Conservation (phyloP, 2,329 filamentous ascomycete species). For the Rosellinia necatrix region DNA sequence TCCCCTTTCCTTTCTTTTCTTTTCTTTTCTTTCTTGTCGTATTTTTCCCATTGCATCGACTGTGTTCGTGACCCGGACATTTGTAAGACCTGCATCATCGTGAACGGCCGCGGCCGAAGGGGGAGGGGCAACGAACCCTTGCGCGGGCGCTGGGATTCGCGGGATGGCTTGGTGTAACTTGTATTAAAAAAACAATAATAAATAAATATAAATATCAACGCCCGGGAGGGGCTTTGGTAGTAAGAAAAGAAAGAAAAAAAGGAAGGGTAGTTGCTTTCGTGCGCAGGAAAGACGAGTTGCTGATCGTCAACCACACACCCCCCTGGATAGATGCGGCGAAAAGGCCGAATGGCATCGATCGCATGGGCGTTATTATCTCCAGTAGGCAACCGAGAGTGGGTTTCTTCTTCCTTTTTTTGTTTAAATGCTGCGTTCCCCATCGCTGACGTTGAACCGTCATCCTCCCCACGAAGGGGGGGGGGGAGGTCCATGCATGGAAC, state of each 20-base stretch:
- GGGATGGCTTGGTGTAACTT: conserved; percentile 12
- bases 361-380: conserved; percentile 14
- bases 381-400: conserved; percentile 24
- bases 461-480: conserved; percentile 16
- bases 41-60: too few relatives aligned
- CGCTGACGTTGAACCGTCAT: conserved; percentile 21
- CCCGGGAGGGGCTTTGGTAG: conserved; percentile 3
- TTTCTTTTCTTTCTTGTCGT: too few relatives aligned
- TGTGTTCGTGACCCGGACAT: conserved; percentile 4
- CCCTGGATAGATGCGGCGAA: conserved; percentile 9
- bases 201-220: not conserved
- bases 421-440: conserved; percentile 23
- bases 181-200: too few relatives aligned
- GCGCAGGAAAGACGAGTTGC: not conserved
- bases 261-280: conserved; percentile 3
- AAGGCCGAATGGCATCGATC: conserved; percentile 7
- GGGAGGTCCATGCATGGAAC: conserved; percentile 22
- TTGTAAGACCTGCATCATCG: conserved; percentile 16
- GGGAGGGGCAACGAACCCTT: conserved; percentile 10
- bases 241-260: not conserved
- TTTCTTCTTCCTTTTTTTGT: too few relatives aligned
- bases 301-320: too few relatives aligned
- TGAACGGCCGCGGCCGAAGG: too few relatives aligned
- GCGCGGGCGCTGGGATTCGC: too few relatives aligned
- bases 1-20: too few relatives aligned